A percentile compares a stretch with the other conserved stretches of the same genome.
Evolutionary conservation across 208 protist genomes (phyloP).

Genomic region (Novymonas esmeraldas): DNA sequence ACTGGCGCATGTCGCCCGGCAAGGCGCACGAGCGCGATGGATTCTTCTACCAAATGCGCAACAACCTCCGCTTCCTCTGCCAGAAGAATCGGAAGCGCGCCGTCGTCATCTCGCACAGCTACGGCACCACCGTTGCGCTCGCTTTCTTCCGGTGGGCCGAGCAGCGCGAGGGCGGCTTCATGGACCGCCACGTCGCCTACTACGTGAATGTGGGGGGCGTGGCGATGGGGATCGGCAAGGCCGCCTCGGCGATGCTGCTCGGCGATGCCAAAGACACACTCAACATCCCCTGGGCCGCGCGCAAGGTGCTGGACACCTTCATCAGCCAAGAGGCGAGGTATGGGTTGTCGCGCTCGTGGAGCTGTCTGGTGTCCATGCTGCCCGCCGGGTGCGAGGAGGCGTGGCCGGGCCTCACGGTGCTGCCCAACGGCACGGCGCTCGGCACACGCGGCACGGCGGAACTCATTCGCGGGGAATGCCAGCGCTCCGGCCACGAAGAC

Average conservation of each 20-base stretch:
- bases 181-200: constrained; percentile 84
- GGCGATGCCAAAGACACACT: constrained; percentile 90
- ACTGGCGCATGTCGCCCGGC: constrained; percentile 88
- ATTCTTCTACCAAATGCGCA: constrained; percentile 79
- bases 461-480: constrained; percentile 48
- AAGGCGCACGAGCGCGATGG: constrained; percentile 81
- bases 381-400: constrained; percentile 64
- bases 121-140: constrained; percentile 78
- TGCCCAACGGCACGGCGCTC: constrained; percentile 66
- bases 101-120: constrained; percentile 91
- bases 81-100: constrained; percentile 71
- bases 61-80: constrained; percentile 68
- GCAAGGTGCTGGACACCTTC: constrained; percentile 78
- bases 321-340: constrained; percentile 67
- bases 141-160: constrained; percentile 92
- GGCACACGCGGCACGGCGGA: constrained; percentile 30
- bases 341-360: constrained; percentile 73
- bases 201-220: constrained; percentile 88
- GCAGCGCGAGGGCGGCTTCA: constrained; percentile 67
- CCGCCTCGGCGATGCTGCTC: constrained; percentile 69
- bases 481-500: constrained; percentile 51
- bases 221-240: constrained; percentile 81
- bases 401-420: constrained; percentile 43
- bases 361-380: constrained; percentile 73
- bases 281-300: constrained; percentile 59